phyloP scores from a whole-genome alignment of 805 yeast species.

The Metschnikowia arizonensis region DNA sequence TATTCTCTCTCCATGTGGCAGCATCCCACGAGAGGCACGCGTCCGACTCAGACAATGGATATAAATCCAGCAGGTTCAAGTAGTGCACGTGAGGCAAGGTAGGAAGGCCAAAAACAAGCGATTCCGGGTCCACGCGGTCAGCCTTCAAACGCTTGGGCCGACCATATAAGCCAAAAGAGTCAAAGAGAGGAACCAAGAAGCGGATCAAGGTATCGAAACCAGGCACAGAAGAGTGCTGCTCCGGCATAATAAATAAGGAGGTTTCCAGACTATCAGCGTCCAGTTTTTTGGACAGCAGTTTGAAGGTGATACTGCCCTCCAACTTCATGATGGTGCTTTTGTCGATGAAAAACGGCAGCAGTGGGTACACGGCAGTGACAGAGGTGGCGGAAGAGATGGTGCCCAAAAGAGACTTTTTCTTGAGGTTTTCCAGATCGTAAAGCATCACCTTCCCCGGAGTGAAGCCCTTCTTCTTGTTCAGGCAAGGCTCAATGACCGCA shows the following conservation, averaged over 20 bases:
- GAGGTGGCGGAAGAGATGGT: conserved; percentile 64
- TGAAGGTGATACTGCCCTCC: conserved; percentile 72
- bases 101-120: conserved; percentile 45
- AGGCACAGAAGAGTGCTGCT: conserved; percentile 43
- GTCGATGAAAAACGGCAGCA: conserved; percentile 74
- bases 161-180: conserved; percentile 44
- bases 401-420: conserved; percentile 72
- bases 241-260: conserved; percentile 43
- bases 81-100: conserved; percentile 44
- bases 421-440: conserved; percentile 76
- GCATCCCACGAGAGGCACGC: conserved; percentile 37
- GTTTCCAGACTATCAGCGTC: conserved; percentile 35
- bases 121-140: conserved; percentile 37
- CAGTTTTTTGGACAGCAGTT: conserved; percentile 35
- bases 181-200: conserved; percentile 38
- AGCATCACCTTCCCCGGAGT: conserved; percentile 69
- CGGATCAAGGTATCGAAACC: conserved; percentile 48
- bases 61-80: conserved; percentile 32
- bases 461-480: conserved; percentile 43
- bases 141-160: conserved; percentile 42
- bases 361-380: conserved; percentile 90
- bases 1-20: conserved; percentile 30
- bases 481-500: conserved; percentile 78
- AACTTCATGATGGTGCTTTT: conserved; percentile 83
- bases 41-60: conserved; percentile 19